phyloP scores from a whole-genome alignment of 371 early-diverging fungal species.

The Parasitella parasitica region DNA sequence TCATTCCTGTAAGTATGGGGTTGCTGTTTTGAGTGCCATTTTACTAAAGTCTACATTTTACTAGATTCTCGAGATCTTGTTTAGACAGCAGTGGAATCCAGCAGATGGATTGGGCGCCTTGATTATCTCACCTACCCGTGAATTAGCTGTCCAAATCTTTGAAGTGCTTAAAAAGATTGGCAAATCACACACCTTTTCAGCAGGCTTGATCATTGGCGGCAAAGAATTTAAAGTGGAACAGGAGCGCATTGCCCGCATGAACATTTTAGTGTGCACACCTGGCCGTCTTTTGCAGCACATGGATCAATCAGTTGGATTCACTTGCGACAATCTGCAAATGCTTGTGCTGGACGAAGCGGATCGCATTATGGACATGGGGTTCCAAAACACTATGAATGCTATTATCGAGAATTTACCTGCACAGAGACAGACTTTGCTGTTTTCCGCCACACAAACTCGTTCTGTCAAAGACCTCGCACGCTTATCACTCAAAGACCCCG shows the following conservation, averaged over 20 bases:
- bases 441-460: slow-evolving; percentile 97
- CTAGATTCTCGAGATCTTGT: slow-evolving; percentile 78
- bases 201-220: slow-evolving; percentile 97
- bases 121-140: slow-evolving; percentile 98
- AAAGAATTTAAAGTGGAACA: slow-evolving; percentile 90
- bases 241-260: slow-evolving; percentile 85
- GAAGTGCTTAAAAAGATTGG: slow-evolving; percentile 91
- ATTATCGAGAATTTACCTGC: slow-evolving; percentile 90
- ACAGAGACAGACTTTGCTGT: slow-evolving; percentile 89
- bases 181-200: slow-evolving; percentile 82
- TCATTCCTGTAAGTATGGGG: slow-evolving; percentile 81
- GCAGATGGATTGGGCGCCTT: slow-evolving; percentile 90
- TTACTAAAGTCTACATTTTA: not conserved
- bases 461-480: slow-evolving; percentile 92
- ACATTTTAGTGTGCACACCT: slow-evolving; percentile 96
- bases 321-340: slow-evolving; percentile 80
- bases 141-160: slow-evolving; percentile 97
- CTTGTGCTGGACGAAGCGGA: slow-evolving; percentile 99
- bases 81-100: slow-evolving; percentile 80
- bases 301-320: slow-evolving; percentile 93
- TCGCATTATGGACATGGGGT: slow-evolving; percentile 93
- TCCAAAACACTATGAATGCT: slow-evolving; percentile 92
- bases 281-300: slow-evolving; percentile 98
- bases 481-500: slow-evolving; percentile 85
- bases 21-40: not conserved